A percentile compares a stretch with the other conserved stretches of the same genome.
Conservation (phyloP, 2,329 filamentous ascomycete species). For the Aspergillus floridensis region DNA sequence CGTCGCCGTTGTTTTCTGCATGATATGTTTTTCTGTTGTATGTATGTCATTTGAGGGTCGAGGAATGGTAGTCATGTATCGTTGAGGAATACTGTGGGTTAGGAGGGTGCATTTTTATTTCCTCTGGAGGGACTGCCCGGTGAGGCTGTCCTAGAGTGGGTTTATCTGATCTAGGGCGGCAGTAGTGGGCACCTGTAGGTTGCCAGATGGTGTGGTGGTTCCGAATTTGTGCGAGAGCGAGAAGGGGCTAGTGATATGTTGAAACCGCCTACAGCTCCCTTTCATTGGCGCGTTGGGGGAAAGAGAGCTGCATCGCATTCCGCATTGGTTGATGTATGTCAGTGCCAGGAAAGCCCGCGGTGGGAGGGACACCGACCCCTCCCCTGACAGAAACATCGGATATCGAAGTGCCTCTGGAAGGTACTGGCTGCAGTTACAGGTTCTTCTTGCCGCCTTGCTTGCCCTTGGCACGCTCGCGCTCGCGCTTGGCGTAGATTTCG, state of each 20-base stretch:
- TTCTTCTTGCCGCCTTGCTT: constrained; percentile 41
- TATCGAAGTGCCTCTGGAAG: neutral
- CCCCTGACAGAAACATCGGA: too few relatives aligned
- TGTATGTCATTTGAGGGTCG: too few relatives aligned
- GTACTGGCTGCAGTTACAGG: constrained; percentile 26
- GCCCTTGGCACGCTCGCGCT: constrained; percentile 40
- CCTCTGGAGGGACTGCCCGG: too few relatives aligned
- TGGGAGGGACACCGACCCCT: too few relatives aligned
- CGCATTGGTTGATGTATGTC: neutral
- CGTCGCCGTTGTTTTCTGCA: too few relatives aligned
- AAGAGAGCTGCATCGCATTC: neutral
- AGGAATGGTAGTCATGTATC: too few relatives aligned
- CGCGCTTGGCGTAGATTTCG: constrained; percentile 80
- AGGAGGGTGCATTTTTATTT: too few relatives aligned
- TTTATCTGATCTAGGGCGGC: neutral
- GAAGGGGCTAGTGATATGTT: constrained; percentile 1
- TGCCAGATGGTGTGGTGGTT: neutral
- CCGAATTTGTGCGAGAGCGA: neutral
- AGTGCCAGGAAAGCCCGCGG: neutral
- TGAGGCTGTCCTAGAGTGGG: too few relatives aligned
- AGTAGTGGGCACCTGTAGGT: too few relatives aligned
- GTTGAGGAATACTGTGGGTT: too few relatives aligned
- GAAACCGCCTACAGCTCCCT: neutral
- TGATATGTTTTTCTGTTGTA: too few relatives aligned
- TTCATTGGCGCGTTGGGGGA: neutral